phyloP scores from a whole-genome alignment of 2,329 filamentous ascomycete species.

The Waltergamsia citrina region DNA sequence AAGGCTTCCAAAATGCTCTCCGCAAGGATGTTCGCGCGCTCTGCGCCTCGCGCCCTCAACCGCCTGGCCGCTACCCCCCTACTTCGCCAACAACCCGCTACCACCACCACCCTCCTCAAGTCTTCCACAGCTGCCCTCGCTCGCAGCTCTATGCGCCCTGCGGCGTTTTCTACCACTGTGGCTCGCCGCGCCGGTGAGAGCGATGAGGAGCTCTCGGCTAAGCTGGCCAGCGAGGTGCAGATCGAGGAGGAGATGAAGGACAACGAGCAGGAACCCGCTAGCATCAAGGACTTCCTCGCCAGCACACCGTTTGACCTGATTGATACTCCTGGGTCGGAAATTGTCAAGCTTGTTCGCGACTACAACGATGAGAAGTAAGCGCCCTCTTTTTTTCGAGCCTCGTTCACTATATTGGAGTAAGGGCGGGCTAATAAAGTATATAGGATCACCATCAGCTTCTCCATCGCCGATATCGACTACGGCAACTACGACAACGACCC shows the following conservation, averaged over 20 bases:
- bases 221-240: slow-evolving; percentile 75
- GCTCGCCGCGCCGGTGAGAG: slow-evolving; percentile 39
- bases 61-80: slow-evolving; percentile 44
- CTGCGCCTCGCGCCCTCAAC: slow-evolving; percentile 54
- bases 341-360: slow-evolving; percentile 73
- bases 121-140: slow-evolving; percentile 13
- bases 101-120: slow-evolving; percentile 22
- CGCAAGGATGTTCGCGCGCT: slow-evolving; percentile 54
- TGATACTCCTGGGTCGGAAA: slow-evolving; percentile 77
- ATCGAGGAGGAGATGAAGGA: slow-evolving; percentile 77
- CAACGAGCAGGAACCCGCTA: slow-evolving; percentile 60
- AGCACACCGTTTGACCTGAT: slow-evolving; percentile 76
- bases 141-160: slow-evolving; percentile 30
- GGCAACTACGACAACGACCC: slow-evolving; percentile 27
- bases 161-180: slow-evolving; percentile 39
- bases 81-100: slow-evolving; percentile 36
- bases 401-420: not conserved
- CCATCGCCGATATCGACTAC: slow-evolving; percentile 29
- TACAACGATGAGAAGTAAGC: slow-evolving; percentile 82
- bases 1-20: slow-evolving; percentile 62
- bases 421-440: not conserved
- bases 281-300: slow-evolving; percentile 80
- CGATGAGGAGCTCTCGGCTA: slow-evolving; percentile 74
- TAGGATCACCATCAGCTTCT: slow-evolving; percentile 34
- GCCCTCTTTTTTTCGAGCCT: not conserved